Base-by-base conservation (phyloP, 352 stramenopile species). In the Phytophthora capsici region DNA sequence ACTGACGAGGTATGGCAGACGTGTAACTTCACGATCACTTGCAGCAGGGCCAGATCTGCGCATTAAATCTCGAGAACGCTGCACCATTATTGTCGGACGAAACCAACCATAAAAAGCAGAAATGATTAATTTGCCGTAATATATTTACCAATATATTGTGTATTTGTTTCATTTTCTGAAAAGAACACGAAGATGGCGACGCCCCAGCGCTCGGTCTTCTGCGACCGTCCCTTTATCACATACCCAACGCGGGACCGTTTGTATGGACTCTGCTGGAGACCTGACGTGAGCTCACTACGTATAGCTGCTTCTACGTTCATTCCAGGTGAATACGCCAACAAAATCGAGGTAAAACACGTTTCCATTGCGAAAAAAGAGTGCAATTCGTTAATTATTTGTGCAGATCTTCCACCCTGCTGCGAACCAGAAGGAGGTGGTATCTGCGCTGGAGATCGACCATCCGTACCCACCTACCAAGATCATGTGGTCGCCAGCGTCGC, bases 391-490 rank as follows among this genome's bases (percentile, higher is more conserved):
- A 13, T 34, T 19, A 12, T 62, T 41, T 36, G 20, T n/a, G 25
- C 19, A 95, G 82, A 85, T 91, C 50, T 79, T 91, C 47, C 77
- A 87, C 25, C 80, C 82, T 14, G 89, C 73, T 10, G 36, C 48
- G 13, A 80, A 84, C 47, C 65, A 83, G n/a, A 87, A 69, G 17
- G 66, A 84, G 25, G 58, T 94, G 3, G 66, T 89, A 8, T 89
- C 77, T 20, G 73, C 80, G 10, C 72, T 89, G 9, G 80, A 91
- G 62, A 89, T 93, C 43, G 88, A 94, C 40, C 88, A 96, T 32
- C 85, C 88, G 53, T 96, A 96, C 58, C 88, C 88, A 6, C 84
- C 88, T 16, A 95, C 88, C 30, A 94, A 94, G 53, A 87, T 96
- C 30, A 91, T 95, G 82, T 96, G 88, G 88, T 93, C 85, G 23